Evolutionary conservation across 352 stramenopile genomes (phyloP), one percentile per base, ranked within the genome.

Genomic region (Phytophthora sojae): DNA sequence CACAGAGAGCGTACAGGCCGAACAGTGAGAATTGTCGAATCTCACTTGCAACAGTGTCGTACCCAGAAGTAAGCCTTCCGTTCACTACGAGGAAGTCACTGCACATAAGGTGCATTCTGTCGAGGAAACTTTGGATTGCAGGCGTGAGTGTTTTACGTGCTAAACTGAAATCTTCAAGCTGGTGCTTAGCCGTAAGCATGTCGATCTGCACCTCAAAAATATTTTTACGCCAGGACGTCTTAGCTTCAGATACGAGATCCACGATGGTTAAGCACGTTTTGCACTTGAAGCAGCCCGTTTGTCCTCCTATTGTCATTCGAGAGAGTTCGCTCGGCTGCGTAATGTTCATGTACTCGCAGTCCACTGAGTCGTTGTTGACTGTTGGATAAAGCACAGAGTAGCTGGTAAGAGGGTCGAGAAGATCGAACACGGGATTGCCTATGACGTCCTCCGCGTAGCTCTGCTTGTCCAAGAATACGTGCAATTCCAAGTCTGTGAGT

Each of bases 231-330:
- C 86, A 92, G 3, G 71, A 66, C 8, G 80, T 82, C 32, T 68
- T 65, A 0, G 80, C 70, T 6, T 72, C 67, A 7, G 39, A 55
- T 6, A 90, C 56, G 8, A 87, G 71, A 5, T 79, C 57, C 4
- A 42, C 47, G 1, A 93, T 68, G 17, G 51, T 52, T 6, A 76
- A 65, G 64, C 86, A 94, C 2, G 73, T 75, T 56, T 90, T 88
- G 55, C 86, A 94, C 21, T 72, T 77, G 56, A 91, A 93, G 42
- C 85, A 94, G 12, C 86, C 85, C 2, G 81, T 90, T 15, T 61
- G 21, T 0, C 71, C 81, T 0, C 81, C 86, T 42, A 88, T 67
- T 6, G 67, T 86, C 86, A 93, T 94, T 37, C 85, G 81, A 30
- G 73, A 76, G 1, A 61, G 57, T 14, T 77, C 47, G 35, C 71